phyloP scores from a whole-genome alignment of 164 flowering plant species.

The Malania oleifera region DNA sequence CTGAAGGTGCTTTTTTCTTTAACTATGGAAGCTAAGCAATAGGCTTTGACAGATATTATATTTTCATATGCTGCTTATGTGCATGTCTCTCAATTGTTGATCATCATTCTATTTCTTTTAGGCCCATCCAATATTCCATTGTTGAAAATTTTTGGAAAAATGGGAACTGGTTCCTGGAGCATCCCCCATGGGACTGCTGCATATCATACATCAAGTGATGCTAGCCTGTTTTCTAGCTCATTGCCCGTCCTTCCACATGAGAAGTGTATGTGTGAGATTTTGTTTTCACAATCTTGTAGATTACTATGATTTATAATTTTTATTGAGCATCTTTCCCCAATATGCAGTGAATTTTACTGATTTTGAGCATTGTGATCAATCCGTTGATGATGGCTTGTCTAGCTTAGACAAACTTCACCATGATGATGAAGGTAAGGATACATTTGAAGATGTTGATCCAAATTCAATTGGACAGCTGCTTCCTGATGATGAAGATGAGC shows the following conservation, averaged over 20 bases:
- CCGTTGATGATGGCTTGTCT: not conserved
- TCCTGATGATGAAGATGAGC: conserved; percentile 9
- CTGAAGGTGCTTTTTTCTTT: not conserved
- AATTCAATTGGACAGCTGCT: not conserved
- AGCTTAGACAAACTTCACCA: not conserved
- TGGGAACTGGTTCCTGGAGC: not conserved
- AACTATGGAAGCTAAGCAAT: not conserved
- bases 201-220: conserved; percentile 4
- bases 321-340: not conserved
- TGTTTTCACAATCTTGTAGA: not conserved
- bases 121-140: not conserved
- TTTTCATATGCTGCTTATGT: not conserved
- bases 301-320: not conserved
- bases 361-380: not conserved
- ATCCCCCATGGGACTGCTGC: not conserved
- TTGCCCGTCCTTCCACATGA: conserved; percentile 6
- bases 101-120: not conserved
- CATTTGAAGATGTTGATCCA: not conserved
- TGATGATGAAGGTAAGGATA: not conserved
- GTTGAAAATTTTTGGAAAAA: not conserved
- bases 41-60: not conserved
- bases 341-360: conserved; percentile 6
- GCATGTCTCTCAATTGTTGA: not conserved
- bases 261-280: conserved; percentile 2
- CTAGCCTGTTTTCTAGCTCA: conserved; percentile 9